Conservation (phyloP, 2,329 filamentous ascomycete genomes). For the Epichloe uncinata region DNA sequence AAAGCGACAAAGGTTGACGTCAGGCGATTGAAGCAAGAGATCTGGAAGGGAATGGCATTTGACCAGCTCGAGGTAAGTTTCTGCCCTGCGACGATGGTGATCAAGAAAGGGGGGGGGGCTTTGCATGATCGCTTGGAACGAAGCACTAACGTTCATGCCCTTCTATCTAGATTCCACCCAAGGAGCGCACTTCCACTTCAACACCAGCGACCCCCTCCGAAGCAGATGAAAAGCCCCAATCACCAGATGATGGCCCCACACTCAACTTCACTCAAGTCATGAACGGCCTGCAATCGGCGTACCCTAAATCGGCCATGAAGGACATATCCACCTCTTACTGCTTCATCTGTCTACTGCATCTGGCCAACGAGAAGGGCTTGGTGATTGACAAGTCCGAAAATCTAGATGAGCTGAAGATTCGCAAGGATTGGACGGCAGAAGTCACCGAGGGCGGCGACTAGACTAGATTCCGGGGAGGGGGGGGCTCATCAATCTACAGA, state of each 20-base stretch:
- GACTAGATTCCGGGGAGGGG: slow-evolving; percentile 1
- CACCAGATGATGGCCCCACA: slow-evolving; percentile 30
- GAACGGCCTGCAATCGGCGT: slow-evolving; percentile 75
- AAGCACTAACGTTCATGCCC: neutral
- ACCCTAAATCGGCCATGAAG: slow-evolving; percentile 71
- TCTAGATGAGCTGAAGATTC: slow-evolving; percentile 46
- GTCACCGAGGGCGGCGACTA: slow-evolving; percentile 29
- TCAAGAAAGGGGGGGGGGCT: neutral
- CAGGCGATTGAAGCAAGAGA: slow-evolving; percentile 52
- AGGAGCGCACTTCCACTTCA: neutral
- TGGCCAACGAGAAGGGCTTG: slow-evolving; percentile 87
- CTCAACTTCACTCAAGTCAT: slow-evolving; percentile 87
- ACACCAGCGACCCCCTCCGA: slow-evolving; percentile 15
- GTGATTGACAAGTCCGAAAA: slow-evolving; percentile 53
- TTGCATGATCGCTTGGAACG: neutral
- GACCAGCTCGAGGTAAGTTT: slow-evolving; percentile 37
- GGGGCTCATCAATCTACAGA: neutral
- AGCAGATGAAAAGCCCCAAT: slow-evolving; percentile 18
- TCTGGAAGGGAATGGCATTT: slow-evolving; percentile 54
- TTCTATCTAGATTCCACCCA: slow-evolving; percentile 6
- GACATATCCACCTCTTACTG: slow-evolving; percentile 91
- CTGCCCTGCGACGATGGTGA: neutral
- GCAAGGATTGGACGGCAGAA: slow-evolving; percentile 49
- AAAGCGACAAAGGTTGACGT: slow-evolving; percentile 62
- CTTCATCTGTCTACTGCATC: slow-evolving; percentile 83